phyloP scores from a whole-genome alignment of 768 basidiomycete genomes.

The Suillus subalutaceus region DNA sequence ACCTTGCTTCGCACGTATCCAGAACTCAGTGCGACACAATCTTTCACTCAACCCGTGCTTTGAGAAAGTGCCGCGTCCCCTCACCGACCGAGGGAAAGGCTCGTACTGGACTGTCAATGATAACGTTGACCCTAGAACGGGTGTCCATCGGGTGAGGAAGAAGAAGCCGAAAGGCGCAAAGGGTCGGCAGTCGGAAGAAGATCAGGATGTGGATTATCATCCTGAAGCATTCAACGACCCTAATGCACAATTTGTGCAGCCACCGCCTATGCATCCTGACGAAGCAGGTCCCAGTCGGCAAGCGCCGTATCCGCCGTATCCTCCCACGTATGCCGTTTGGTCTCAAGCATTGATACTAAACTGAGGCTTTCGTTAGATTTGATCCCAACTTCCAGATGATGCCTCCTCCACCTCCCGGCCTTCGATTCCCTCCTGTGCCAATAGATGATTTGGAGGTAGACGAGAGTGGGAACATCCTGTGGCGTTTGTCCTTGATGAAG shows the following conservation, averaged over 20 bases:
- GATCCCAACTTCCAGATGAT: conserved; percentile 76
- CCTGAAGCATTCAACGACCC: conserved; percentile 59
- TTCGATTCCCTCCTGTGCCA: conserved; percentile 70
- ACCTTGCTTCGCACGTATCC: conserved; percentile 15
- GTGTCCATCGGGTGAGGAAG: conserved; percentile 86
- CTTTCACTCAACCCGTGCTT: conserved; percentile 90
- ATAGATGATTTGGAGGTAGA: conserved; percentile 77
- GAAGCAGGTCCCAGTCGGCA: conserved; percentile 64
- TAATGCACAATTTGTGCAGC: conserved; percentile 55
- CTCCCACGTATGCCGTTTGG: conserved; percentile 45
- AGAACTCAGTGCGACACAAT: conserved; percentile 93
- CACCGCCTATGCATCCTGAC: conserved; percentile 57
- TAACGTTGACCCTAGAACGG: conserved; percentile 86
- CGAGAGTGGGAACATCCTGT: conserved; percentile 79
- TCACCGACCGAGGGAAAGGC: conserved; percentile 89
- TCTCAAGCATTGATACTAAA: not conserved
- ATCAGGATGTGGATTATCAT: conserved; percentile 64
- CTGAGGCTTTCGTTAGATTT: conserved; percentile 49
- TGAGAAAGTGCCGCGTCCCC: conserved; percentile 88
- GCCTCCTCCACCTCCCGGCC: conserved; percentile 47
- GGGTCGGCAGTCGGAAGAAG: conserved; percentile 55
- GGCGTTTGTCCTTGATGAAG: conserved; percentile 80
- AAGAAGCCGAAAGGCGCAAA: conserved; percentile 73
- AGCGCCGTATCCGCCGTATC: conserved; percentile 61
- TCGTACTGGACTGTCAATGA: conserved; percentile 94